A percentile compares a stretch with the other conserved stretches of the same genome.
These are phyloP conservation scores for Entomophthora muscae DNA, from an alignment of 371 early-diverging fungal genomes.

Conservation along the genomic window DNA sequence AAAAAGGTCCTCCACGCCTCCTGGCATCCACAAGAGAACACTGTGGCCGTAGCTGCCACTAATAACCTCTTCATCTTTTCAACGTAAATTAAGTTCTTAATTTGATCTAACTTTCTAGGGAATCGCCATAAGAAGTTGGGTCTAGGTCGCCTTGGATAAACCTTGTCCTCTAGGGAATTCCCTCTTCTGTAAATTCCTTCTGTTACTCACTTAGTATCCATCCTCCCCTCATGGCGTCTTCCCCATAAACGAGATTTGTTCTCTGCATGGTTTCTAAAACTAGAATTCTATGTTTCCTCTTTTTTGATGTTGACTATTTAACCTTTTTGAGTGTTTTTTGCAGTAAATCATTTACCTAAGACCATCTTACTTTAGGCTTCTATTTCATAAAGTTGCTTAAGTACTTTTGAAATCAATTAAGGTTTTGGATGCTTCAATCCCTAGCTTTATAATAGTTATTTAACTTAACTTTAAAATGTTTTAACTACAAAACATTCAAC, in stretches of 20 bases:
- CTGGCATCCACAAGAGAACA: conserved; percentile 95
- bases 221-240: neutral
- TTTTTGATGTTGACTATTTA: too few relatives aligned
- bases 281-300: too few relatives aligned
- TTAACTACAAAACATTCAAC: too few relatives aligned
- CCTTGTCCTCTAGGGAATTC: neutral
- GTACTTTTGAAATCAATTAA: too few relatives aligned
- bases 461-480: too few relatives aligned
- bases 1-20: conserved; percentile 94
- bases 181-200: neutral
- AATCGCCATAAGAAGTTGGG: neutral
- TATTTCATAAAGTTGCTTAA: too few relatives aligned
- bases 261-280: too few relatives aligned
- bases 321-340: too few relatives aligned
- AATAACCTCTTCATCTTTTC: conserved; percentile 94
- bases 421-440: too few relatives aligned
- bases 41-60: conserved; percentile 91
- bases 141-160: neutral
- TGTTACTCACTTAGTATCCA: neutral
- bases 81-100: neutral
- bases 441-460: too few relatives aligned
- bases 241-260: neutral
- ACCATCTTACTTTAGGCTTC: too few relatives aligned
- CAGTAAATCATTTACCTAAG: too few relatives aligned
- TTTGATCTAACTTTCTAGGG: neutral